Evolutionary conservation across 1,139 yeast species (phyloP), one percentile per base, ranked within the genome.

Genomic region (Blastobotrys illinoisensis): DNA sequence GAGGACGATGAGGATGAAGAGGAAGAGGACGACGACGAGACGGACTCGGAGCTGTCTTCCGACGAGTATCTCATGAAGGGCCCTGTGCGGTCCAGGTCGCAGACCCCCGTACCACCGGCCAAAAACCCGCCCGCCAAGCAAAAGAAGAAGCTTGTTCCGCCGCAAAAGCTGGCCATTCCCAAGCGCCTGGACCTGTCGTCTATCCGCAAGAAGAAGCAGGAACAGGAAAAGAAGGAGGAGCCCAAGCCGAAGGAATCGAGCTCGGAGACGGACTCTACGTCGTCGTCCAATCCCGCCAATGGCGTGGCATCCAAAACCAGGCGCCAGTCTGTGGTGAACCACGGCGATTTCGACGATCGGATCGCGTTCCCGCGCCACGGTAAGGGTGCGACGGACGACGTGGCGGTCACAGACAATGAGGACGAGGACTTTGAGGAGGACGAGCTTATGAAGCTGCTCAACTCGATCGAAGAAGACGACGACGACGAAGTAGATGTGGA

Each of bases 401-500:
- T n/a, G 16, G 40, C 26, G n/a, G 26, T 23, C 24, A 20, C 23
- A 20, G 46, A 48, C 16, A 45, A 46, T 19, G 51, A 50, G 14
- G 60, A 56, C 21, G 59, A 54, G 2, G 63, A 61, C 3, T 64
- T 60, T 44, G 66, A 64, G 13, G 67, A 62, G 50, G 67, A 64
- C 47, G 60, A 57, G 44, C 62, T 63, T n/a, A 57, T 53, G 44
- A 55, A 61, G 23, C 56, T 63, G 48, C 49, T 65, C 54, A 62
- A 61, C 5, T 52, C 62, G 28, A 51, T 65, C 44, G 64, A 63
- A 36, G 67, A 64, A 46, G 65, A 55, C 18, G 60, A 56, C 9
- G 57, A 52, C 16, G 58, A 54, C 18, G 56, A 52, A 36, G 72
- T 67, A 48, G 66, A 64, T n/a, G 71, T 65, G 18, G 62, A 56